Conservation (phyloP, 2,329 filamentous ascomycete genomes). For the Monilinia aucupariae region DNA sequence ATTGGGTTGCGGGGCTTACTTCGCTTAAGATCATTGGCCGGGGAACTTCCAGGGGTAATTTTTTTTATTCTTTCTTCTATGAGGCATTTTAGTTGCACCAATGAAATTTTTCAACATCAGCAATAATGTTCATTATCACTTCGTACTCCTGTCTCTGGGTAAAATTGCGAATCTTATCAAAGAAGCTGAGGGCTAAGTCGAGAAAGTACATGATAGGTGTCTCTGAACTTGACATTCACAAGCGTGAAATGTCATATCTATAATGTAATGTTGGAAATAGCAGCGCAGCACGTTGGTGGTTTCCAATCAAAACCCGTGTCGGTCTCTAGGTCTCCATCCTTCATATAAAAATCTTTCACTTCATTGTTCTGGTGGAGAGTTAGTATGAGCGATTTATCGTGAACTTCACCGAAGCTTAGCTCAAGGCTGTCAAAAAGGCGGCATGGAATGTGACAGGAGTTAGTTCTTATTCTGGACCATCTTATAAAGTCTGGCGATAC, state of each 20-base stretch:
- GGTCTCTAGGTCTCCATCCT: neutral
- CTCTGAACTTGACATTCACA: neutral
- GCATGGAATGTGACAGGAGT: neutral
- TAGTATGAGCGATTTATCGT: constrained; percentile 1
- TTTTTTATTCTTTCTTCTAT: neutral
- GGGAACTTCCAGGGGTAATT: neutral
- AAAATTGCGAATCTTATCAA: neutral
- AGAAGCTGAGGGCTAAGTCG: neutral
- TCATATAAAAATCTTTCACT: neutral
- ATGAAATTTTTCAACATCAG: neutral
- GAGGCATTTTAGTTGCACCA: neutral
- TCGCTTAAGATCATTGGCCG: constrained; percentile 2
- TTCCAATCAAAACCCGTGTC: neutral
- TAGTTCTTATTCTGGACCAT: neutral
- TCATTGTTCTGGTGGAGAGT: neutral
- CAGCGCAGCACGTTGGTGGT: neutral
- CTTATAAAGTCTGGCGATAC: neutral
- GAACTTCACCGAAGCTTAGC: neutral
- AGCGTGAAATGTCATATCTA: neutral
- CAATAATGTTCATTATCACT: neutral
- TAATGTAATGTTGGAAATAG: neutral
- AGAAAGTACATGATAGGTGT: neutral
- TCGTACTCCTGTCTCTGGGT: neutral
- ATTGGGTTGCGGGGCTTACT: neutral
- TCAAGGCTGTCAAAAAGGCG: neutral